phyloP scores from a whole-genome alignment of 176 grass and related monocot genomes.

The Stipa capillata region DNA sequence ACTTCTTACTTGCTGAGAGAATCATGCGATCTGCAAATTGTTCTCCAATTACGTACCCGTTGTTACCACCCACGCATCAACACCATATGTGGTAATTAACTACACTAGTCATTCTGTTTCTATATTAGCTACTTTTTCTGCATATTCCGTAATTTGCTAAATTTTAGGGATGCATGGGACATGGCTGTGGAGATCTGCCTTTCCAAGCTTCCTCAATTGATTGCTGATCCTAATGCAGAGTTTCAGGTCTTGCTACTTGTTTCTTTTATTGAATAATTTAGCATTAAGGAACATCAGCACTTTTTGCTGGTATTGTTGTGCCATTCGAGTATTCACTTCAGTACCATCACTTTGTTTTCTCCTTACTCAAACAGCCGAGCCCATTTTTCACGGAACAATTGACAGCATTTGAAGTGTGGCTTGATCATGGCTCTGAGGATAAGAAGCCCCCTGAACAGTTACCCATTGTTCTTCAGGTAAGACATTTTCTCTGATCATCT shows the following conservation, averaged over 20 bases:
- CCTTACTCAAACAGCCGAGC: slow-evolving; percentile 63
- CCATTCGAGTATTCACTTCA: slow-evolving; percentile 10
- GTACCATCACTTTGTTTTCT: slow-evolving; percentile 19
- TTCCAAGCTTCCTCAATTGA: slow-evolving; percentile 84
- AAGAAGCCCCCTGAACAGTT: slow-evolving; percentile 98
- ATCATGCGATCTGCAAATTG: slow-evolving; percentile 97
- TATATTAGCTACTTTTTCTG: neutral
- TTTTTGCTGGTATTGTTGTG: slow-evolving; percentile 13
- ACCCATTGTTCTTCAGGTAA: slow-evolving; percentile 98
- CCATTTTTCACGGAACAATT: slow-evolving; percentile 97
- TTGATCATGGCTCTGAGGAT: slow-evolving; percentile 88
- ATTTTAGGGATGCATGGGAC: slow-evolving; percentile 95
- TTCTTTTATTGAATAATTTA: slow-evolving; percentile 2
- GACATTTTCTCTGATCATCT: slow-evolving; percentile 1
- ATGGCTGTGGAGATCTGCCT: slow-evolving; percentile 99
- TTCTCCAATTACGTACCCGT: slow-evolving; percentile 78
- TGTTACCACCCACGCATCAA: slow-evolving; percentile 84
- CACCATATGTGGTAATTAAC: slow-evolving; percentile 95
- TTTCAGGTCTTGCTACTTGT: slow-evolving; percentile 64
- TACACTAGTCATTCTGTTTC: neutral
- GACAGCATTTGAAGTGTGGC: slow-evolving; percentile 97
- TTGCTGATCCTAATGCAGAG: slow-evolving; percentile 66
- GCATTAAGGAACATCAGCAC: neutral
- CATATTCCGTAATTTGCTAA: slow-evolving; percentile 10
- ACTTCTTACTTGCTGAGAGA: slow-evolving; percentile 97